phyloP scores from a whole-genome alignment of 2,329 filamentous ascomycete species.

The Coniella lustricola region DNA sequence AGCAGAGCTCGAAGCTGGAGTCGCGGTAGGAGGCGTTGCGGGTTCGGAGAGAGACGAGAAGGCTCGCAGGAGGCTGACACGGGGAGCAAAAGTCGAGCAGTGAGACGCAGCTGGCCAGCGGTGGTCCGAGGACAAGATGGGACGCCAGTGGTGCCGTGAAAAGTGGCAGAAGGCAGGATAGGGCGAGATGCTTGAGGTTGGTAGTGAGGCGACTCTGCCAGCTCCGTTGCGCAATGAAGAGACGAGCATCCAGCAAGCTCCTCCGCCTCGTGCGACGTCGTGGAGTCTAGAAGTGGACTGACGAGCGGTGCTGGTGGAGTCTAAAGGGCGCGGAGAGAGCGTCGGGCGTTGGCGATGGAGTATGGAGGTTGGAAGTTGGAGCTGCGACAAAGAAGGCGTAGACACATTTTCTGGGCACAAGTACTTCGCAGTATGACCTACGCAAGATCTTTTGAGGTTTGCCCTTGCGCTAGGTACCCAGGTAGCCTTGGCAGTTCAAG shows the following conservation, averaged over 20 bases:
- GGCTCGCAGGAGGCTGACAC: conserved; percentile 1
- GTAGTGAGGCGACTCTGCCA: conserved; percentile 2
- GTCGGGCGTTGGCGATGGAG: background rate
- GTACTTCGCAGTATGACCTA: background rate
- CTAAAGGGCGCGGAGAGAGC: background rate
- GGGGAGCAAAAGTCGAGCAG: conserved; percentile 2
- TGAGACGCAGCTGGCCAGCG: background rate
- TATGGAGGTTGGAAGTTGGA: background rate
- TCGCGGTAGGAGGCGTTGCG: background rate
- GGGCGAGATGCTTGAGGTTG: background rate
- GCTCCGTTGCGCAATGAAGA: conserved; percentile 15
- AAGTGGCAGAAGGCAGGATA: background rate
- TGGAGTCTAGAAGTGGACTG: background rate
- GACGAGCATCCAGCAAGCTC: conserved; percentile 12
- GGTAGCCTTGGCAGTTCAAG: background rate
- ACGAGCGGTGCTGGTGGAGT: background rate
- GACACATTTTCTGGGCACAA: background rate
- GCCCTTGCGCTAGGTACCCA: background rate
- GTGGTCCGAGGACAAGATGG: background rate
- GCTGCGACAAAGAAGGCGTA: background rate
- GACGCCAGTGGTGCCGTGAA: conserved; percentile 2
- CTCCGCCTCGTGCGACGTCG: conserved; percentile 10
- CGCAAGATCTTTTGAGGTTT: too few species aligned
- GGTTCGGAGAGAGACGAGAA: background rate
- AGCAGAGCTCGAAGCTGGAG: background rate